These are phyloP conservation scores for Sporothrix brunneoviolacea DNA, from an alignment of 2,329 filamentous ascomycete species.

Conservation along the genomic window DNA sequence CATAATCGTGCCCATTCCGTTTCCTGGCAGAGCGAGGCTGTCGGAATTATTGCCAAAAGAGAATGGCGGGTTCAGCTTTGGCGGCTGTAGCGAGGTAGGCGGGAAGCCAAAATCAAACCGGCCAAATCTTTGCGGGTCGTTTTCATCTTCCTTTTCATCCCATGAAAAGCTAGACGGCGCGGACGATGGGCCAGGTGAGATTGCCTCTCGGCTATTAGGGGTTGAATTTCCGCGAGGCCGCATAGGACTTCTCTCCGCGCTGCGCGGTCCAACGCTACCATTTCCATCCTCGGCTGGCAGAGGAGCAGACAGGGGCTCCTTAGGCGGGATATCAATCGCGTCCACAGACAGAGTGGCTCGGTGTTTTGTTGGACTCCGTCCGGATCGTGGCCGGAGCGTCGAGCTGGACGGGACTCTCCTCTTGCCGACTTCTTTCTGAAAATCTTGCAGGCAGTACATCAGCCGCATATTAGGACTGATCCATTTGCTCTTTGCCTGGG, in stretches of 20 bases:
- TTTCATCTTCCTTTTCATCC: slow-evolving; percentile 42
- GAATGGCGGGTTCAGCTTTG: neutral
- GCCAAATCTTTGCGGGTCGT: slow-evolving; percentile 32
- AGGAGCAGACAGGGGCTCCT: slow-evolving; percentile 56
- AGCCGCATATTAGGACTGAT: slow-evolving; percentile 89
- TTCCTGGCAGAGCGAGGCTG: neutral
- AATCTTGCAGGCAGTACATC: slow-evolving; percentile 83
- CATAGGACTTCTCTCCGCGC: slow-evolving; percentile 34
- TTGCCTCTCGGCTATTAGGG: slow-evolving; percentile 37
- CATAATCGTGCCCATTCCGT: slow-evolving; percentile 23
- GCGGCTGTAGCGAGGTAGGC: neutral
- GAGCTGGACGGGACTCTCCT: slow-evolving; percentile 40
- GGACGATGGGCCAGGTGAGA: slow-evolving; percentile 59
- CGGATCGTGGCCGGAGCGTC: slow-evolving; percentile 42
- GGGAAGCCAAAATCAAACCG: slow-evolving; percentile 32
- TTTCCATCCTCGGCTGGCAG: slow-evolving; percentile 47
- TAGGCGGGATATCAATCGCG: slow-evolving; percentile 44
- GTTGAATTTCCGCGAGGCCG: slow-evolving; percentile 49
- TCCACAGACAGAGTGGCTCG: slow-evolving; percentile 54
- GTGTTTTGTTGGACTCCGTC: slow-evolving; percentile 54
- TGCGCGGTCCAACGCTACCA: slow-evolving; percentile 32
- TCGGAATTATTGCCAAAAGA: neutral
- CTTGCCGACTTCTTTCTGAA: slow-evolving; percentile 57
- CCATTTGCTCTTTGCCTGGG: slow-evolving; percentile 76
- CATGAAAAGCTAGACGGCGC: slow-evolving; percentile 59